Conservation (phyloP, 305 asterid genomes). For the Fraxinus latifolia region DNA sequence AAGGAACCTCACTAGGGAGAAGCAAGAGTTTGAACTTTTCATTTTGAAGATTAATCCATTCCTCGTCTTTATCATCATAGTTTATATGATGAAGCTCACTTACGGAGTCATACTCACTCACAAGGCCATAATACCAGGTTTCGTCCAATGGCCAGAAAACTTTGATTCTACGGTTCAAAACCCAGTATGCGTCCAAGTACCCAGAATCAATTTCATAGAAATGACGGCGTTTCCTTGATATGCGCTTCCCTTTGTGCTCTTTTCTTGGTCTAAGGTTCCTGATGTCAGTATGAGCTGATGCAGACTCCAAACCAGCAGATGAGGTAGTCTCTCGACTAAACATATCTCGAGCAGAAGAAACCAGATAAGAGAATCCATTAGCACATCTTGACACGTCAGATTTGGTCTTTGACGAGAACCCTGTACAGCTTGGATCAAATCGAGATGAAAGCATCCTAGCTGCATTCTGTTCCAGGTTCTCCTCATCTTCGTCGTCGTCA, state of each 20-base stretch:
- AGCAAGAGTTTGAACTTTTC: constrained; percentile 93
- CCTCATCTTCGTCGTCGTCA: constrained; percentile 82
- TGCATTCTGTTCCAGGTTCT: constrained; percentile 92
- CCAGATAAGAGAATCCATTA: constrained; percentile 45
- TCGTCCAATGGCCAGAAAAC: constrained; percentile 95
- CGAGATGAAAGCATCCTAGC: constrained; percentile 99
- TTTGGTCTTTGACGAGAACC: constrained; percentile 56
- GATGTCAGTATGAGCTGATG: constrained; percentile 49
- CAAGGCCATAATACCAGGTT: constrained; percentile 89
- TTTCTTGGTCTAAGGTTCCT: constrained; percentile 80
- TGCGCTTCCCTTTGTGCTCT: constrained; percentile 51
- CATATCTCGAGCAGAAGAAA: constrained; percentile 50
- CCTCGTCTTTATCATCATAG: constrained; percentile 95
- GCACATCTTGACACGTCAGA: constrained; percentile 44
- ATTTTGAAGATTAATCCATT: constrained; percentile 78
- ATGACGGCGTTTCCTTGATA: constrained; percentile 84
- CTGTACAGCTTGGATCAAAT: constrained; percentile 98
- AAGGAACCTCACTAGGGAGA: constrained; percentile 82
- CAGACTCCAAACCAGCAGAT: constrained; percentile 45
- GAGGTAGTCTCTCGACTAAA: constrained; percentile 39
- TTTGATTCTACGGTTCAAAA: constrained; percentile 69
- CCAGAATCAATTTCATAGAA: constrained; percentile 68
- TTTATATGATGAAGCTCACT: constrained; percentile 71
- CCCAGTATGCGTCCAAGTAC: constrained; percentile 72
- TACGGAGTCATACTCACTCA: constrained; percentile 74